Base-by-base conservation (phyloP, 1,284 basidiomycete genomes). In the Irpex sp. region DNA sequence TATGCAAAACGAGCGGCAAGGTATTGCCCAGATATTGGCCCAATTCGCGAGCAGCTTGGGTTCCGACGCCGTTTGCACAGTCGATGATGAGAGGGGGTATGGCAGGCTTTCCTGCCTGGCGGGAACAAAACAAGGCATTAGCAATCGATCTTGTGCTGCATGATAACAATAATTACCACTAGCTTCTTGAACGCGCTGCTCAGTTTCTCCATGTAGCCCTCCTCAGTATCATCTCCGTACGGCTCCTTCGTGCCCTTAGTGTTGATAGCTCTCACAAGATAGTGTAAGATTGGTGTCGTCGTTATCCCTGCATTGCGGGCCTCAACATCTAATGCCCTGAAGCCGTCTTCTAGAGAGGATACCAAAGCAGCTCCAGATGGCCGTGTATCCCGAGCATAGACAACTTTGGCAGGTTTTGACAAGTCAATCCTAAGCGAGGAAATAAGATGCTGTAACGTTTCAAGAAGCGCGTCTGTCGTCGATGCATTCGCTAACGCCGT, bases 31-130 rank as follows among this genome's bases (percentile, higher is more conserved):
- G 81, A 66, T 84, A 80, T 59, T 81, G 72, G 3, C 77, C 70
- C 36, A 97, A 80, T 58, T 82, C 83, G 57, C 80, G 78, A 7
- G 88, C 86, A 46, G 90, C 88, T 9, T 85, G 79, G 7, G 93
- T 88, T 43, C 97, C 97, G 31, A 99, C 97, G 33, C 97, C 97
- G 72, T 99, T 99, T 33, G 97, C 97, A 74, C 97, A 99, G 76
- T 99, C 97, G 49, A 99, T 85, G 15, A 93, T 77, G 43, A 99
- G 75, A 15, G 89, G 84, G 2, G 82, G 72, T 9, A 84, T 78
- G 31, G 83, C 76, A 54, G 82, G 73, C 75, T 90, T 83, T 68
- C 90, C 89, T 64, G 81, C 75, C 89, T 91, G 53, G 31, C 31
- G 31, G 31, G 37, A 51, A 55, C 19, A 47, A 60, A 55, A 35